phyloP scores from a whole-genome alignment of 768 basidiomycete species.

The Crucibulum laeve region DNA sequence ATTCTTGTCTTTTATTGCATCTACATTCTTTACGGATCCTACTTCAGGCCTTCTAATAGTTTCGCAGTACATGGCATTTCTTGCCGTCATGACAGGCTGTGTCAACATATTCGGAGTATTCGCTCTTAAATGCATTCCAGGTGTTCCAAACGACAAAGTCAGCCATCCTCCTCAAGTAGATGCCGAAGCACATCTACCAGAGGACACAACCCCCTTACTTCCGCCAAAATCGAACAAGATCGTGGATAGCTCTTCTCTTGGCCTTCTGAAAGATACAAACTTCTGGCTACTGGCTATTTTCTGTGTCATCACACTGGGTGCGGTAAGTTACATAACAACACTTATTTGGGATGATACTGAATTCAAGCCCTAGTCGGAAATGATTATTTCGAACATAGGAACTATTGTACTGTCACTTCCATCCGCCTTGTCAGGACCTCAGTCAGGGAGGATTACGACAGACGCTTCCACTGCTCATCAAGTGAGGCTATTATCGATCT shows the following conservation, averaged over 20 bases:
- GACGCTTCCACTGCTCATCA: constrained; percentile 50
- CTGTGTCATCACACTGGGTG: constrained; percentile 54
- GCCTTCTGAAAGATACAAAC: constrained; percentile 47
- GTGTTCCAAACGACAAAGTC: neutral
- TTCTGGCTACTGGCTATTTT: constrained; percentile 64
- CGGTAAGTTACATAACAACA: constrained; percentile 43
- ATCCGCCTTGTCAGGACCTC: constrained; percentile 13
- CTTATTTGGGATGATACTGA: neutral
- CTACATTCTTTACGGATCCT: constrained; percentile 50
- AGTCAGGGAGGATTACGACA: constrained; percentile 14
- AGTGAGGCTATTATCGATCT: constrained; percentile 64
- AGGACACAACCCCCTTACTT: constrained; percentile 27
- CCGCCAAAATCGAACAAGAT: constrained; percentile 2
- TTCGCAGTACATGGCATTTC: constrained; percentile 46
- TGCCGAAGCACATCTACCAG: constrained; percentile 12
- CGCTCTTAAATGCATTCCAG: constrained; percentile 23
- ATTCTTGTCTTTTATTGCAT: constrained; percentile 63
- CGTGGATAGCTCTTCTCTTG: constrained; percentile 16
- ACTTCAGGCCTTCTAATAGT: constrained; percentile 40
- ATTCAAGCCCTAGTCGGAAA: constrained; percentile 50
- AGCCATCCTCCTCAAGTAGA: constrained; percentile 1
- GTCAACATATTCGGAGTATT: constrained; percentile 54
- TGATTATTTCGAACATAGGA: constrained; percentile 82
- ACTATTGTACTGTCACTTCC: constrained; percentile 69
- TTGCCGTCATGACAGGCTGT: constrained; percentile 48